Evolutionary conservation across 1,284 basidiomycete species (phyloP).

Genomic region (Ustilago nuda): DNA sequence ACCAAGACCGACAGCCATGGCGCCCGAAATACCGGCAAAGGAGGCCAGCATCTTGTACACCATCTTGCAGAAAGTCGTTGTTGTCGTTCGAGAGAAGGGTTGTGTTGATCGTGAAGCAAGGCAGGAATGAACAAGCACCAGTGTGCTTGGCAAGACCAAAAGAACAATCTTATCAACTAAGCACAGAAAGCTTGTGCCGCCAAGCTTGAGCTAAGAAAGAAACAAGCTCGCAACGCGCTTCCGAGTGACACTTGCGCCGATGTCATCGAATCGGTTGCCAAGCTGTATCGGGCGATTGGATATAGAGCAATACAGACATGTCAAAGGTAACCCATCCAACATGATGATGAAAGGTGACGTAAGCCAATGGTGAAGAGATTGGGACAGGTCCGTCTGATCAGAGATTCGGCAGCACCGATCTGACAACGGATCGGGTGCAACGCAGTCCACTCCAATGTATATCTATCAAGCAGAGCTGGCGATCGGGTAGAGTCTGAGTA

Average conservation of each 20-base stretch:
- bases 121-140: neutral
- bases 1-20: constrained; percentile 53
- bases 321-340: too few species aligned
- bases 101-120: neutral
- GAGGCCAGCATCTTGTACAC: constrained; percentile 44
- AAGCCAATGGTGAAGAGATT: too few species aligned
- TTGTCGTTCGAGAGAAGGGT: neutral
- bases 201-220: neutral
- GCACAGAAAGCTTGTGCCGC: neutral
- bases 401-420: too few species aligned
- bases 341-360: too few species aligned
- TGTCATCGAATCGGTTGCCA: neutral
- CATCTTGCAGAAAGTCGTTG: constrained; percentile 21
- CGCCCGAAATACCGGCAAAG: constrained; percentile 58
- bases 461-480: too few species aligned
- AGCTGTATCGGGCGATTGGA: too few species aligned
- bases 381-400: too few species aligned
- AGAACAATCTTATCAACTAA: neutral
- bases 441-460: too few species aligned
- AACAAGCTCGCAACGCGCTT: neutral
- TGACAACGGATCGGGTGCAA: too few species aligned
- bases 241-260: neutral
- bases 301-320: too few species aligned
- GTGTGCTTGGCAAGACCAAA: neutral
- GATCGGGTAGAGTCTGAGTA: too few species aligned